Evolutionary conservation across 257 asterid genomes (phyloP), one percentile per base, ranked within the genome.

Genomic region (Echium plantagineum): DNA sequence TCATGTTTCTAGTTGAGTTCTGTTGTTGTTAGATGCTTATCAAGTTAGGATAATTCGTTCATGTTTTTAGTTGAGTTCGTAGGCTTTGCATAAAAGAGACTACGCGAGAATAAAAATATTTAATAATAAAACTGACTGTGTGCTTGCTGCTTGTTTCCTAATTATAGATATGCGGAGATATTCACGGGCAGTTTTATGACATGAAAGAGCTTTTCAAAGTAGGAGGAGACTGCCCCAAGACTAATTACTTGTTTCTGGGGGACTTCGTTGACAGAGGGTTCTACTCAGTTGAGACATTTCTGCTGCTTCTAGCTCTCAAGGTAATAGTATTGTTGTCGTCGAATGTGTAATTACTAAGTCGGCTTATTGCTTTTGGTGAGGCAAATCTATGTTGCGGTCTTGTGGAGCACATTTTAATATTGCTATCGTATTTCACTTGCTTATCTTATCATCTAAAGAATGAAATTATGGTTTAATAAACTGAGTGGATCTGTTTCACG

Each of bases 131-230:
- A 38, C 48, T 46, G 26, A 60, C 24, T 60, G 5, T 20, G 16
- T 51, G 24, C 63, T n/a, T 60, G 56, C 31, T 66, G 52, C 60
- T 26, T 59, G 58, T 57, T 68, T 55, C 62, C 47, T 21, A 16
- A 38, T n/a, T 81, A 67, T 75, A 91, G 98, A 88, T 91, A 65
- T 91, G 98, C 75, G 98, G 98, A 31, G 98, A 91, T 83, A 91
- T 91, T 63, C 98, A 91, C 7, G 98, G 98, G 59, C 98, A 91
- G 69, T 88, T 91, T 69, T 88, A 88, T 79, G 98, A 91, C 86
- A 82, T 91, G 98, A 85, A 85, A 75, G 96, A 91, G 80, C 89
- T 91, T 69, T 91, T 91, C 71, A 88, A 77, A 78, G 98, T 88
- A 32, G 98, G 96, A 51, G 96, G 96, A 61, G 96, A 88, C 75